Conservation (phyloP, 441 rosid species). For the Corymbia calophylla region DNA sequence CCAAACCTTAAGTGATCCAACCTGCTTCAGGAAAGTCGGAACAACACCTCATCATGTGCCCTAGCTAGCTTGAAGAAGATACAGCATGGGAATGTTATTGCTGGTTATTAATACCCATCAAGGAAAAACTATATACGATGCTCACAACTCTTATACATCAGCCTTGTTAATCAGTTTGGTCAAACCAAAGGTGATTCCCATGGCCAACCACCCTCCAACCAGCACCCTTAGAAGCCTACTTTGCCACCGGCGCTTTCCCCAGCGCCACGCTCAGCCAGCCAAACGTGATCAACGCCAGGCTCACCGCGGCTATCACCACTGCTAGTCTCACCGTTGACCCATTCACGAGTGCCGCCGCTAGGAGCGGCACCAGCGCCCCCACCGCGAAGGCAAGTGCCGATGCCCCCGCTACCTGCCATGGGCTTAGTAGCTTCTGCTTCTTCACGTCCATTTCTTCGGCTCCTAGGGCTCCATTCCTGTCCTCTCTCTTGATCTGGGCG, state of each 20-base stretch:
- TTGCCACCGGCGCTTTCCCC: not conserved
- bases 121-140: not conserved
- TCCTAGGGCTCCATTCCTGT: not conserved
- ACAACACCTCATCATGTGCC: not conserved
- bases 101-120: not conserved
- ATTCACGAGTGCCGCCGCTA: not conserved
- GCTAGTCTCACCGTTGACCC: not conserved
- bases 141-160: not conserved
- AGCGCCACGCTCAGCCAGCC: not conserved
- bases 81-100: not conserved
- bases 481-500: not conserved
- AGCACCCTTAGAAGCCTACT: not conserved
- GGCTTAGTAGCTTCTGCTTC: not conserved
- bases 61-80: not conserved
- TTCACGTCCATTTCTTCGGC: not conserved
- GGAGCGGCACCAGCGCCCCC: not conserved
- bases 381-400: not conserved
- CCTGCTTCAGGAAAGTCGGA: too few relatives aligned
- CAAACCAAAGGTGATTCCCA: not conserved
- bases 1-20: too few relatives aligned
- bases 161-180: not conserved
- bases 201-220: not conserved
- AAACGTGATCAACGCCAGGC: not conserved
- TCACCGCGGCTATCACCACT: not conserved
- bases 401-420: not conserved